Evolutionary conservation across 2,329 filamentous ascomycete genomes (phyloP).

Genomic region (Stachybotrys chlorohalonatus): DNA sequence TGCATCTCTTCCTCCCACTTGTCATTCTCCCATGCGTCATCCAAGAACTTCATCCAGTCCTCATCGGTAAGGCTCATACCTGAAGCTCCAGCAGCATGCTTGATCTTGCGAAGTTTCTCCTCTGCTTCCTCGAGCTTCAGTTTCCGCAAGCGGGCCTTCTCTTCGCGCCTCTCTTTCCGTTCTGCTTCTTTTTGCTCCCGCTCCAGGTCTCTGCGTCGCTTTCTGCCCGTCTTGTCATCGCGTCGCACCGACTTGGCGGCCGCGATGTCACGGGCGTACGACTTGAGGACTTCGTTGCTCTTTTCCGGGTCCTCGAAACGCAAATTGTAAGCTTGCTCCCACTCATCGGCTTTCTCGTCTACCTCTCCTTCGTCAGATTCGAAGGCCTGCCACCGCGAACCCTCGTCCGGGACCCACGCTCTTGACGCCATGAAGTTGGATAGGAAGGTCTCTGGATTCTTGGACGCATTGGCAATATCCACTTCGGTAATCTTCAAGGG

Average conservation of each 20-base stretch:
- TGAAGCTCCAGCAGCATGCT: conserved; percentile 73
- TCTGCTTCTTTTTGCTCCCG: conserved; percentile 69
- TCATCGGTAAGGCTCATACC: conserved; percentile 60
- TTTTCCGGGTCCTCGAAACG: conserved; percentile 88
- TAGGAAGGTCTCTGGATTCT: conserved; percentile 85
- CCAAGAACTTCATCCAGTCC: conserved; percentile 76
- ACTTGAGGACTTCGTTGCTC: conserved; percentile 78
- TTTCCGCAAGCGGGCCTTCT: conserved; percentile 75
- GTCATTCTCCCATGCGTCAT: conserved; percentile 81
- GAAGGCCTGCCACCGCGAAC: conserved; percentile 65
- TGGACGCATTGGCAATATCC: conserved; percentile 69
- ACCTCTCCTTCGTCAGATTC: conserved; percentile 88
- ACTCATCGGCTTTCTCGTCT: conserved; percentile 70
- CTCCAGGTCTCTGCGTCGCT: conserved; percentile 71
- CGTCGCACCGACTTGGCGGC: conserved; percentile 76
- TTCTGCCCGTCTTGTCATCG: conserved; percentile 68
- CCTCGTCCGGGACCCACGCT: conserved; percentile 71
- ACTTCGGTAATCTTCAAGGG: conserved; percentile 42
- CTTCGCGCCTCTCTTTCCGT: conserved; percentile 65
- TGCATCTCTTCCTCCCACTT: conserved; percentile 89
- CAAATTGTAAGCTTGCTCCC: conserved; percentile 90
- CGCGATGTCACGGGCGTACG: conserved; percentile 81
- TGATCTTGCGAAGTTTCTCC: conserved; percentile 78
- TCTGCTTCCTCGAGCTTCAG: conserved; percentile 88
- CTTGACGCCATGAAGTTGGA: conserved; percentile 90